Evolutionary conservation across 2,329 filamentous ascomycete genomes (phyloP).

Genomic region (Fusarium abutilonis): DNA sequence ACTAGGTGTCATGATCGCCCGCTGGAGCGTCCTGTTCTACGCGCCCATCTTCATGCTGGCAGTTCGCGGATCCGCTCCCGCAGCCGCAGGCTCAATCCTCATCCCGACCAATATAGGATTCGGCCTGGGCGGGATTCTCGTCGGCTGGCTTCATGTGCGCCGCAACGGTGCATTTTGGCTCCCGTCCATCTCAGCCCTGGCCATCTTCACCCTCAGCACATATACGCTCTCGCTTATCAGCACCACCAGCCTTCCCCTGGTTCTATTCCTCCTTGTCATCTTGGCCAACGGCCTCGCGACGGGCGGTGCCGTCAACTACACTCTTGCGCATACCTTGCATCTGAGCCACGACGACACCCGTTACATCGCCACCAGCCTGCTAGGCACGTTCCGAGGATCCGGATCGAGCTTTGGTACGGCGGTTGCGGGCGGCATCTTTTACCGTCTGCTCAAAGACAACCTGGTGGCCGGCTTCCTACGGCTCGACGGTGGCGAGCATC

Average conservation of each 20-base stretch:
- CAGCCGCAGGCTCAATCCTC: conserved; percentile 77
- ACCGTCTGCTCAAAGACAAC: conserved; percentile 64
- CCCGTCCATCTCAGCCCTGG: conserved; percentile 67
- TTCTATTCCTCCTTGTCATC: conserved; percentile 67
- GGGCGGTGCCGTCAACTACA: conserved; percentile 81
- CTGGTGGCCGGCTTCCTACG: conserved; percentile 66
- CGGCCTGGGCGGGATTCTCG: conserved; percentile 75
- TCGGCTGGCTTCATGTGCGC: conserved; percentile 80
- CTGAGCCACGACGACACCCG: conserved; percentile 73
- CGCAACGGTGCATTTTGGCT: conserved; percentile 78
- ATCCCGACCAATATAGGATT: conserved; percentile 86
- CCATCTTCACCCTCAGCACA: conserved; percentile 69
- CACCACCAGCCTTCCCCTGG: conserved; percentile 60
- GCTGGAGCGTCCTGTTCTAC: conserved; percentile 85
- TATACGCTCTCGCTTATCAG: conserved; percentile 65
- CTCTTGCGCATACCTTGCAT: conserved; percentile 81
- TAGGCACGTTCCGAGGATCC: conserved; percentile 84
- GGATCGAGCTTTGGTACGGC: conserved; percentile 83
- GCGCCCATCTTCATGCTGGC: conserved; percentile 82
- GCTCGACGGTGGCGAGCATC: conserved; percentile 53
- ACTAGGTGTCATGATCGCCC: conserved; percentile 80
- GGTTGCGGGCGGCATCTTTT: conserved; percentile 80
- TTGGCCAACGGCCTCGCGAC: conserved; percentile 78
- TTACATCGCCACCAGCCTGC: conserved; percentile 78
- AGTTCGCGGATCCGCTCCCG: conserved; percentile 74